Evolutionary conservation across 2,329 filamentous ascomycete genomes (phyloP).

Genomic region (Aspergillus fumigatiaffinis): DNA sequence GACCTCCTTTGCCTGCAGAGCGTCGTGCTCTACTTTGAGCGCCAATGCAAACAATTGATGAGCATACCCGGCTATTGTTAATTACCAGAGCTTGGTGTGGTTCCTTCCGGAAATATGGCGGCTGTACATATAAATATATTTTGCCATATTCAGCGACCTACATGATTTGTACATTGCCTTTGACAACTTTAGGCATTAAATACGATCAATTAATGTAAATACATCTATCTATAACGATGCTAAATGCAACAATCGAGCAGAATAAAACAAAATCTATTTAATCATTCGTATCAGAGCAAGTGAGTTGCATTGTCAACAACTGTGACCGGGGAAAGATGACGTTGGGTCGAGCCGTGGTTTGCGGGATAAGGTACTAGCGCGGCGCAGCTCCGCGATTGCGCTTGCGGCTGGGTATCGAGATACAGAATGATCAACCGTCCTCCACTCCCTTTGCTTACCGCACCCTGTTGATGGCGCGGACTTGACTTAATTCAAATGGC

Average conservation of each 20-base stretch:
- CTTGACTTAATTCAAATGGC: slow-evolving; percentile 37
- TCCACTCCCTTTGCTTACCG: slow-evolving; percentile 6
- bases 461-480: slow-evolving; percentile 28
- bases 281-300: neutral
- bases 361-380: slow-evolving; percentile 5
- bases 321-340: neutral
- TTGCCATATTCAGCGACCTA: neutral
- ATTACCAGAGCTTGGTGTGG: neutral
- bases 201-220: neutral
- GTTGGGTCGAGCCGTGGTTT: neutral
- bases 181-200: neutral
- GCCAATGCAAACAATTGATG: slow-evolving; percentile 11
- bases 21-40: slow-evolving; percentile 7
- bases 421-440: slow-evolving; percentile 18
- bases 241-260: neutral
- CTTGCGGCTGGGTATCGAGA: slow-evolving; percentile 4
- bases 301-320: neutral
- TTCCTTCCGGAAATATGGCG: neutral
- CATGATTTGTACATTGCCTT: neutral
- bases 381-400: slow-evolving; percentile 15
- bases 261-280: neutral
- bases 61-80: neutral
- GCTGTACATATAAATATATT: neutral
- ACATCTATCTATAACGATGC: neutral
- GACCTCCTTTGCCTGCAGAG: slow-evolving; percentile 11